Evolutionary conservation across 129 eudicot genomes (phyloP), one percentile per base, ranked within the genome.

Genomic region (Helichrysum umbraculigerum): DNA sequence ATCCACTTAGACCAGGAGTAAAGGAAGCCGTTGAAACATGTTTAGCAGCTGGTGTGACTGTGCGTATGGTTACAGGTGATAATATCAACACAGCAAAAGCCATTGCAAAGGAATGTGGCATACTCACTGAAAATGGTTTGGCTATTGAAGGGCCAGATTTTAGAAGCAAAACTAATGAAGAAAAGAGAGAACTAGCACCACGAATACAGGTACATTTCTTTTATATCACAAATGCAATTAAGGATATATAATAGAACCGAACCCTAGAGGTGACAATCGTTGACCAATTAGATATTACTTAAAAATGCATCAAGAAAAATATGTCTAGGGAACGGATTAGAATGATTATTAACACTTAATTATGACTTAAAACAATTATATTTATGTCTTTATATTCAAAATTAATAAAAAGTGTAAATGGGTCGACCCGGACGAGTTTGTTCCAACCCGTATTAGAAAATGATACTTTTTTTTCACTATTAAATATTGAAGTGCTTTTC

Each of bases 51-150:
- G 99, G 99, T 68, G 85, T 95, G 14, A 91, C 82, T 7, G 99
- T 95, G 68, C 89, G 97, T 25, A 91, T 95, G 99, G 91, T 95
- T 81, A 95, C 99, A 1, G 98, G 98, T 81, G 98, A 93, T 51
- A 91, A 93, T 68, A 91, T 93, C 21, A 79, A 93, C 51, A 93
- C 99, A 6, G 99, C 99, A 33, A 91, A 82, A 82, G 97, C 99
- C 44, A 95, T 95, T 77, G 99, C 99, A 8, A 87, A 30, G 73
- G 99, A 95, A 78, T 95, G 99, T 78, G 97, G 96, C 2, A 91
- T 95, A 76, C 88, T 95, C 20, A 80, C 87, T 10, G 85, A 80
- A 39, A 82, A 52, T 66, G 96, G 96, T 59, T 32, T 89, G 71
- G 95, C 97, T 32, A 85, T 91, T 25, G 96, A 91, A 80, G 99